Evolutionary conservation across 139 green algal genomes (phyloP), one percentile per base, ranked within the genome.

Genomic region (Volvox africanus): DNA sequence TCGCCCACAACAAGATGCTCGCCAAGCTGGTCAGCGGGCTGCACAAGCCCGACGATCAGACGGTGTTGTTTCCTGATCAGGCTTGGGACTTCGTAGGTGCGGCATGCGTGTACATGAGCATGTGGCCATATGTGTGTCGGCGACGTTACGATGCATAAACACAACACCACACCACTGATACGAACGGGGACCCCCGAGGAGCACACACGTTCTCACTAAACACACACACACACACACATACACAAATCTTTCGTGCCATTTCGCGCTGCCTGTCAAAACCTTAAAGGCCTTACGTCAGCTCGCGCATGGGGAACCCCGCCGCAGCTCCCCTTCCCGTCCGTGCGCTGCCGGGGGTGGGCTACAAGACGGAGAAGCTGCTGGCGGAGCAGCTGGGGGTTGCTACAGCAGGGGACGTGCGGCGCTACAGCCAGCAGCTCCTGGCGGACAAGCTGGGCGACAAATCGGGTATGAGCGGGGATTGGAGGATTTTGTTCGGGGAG

Each of bases 11-110:
- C 88, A 95, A 95, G 88, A 92, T 98, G 92, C 87, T 99, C 37
- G 94, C 97, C 81, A 98, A 98, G 94, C 94, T 98, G 80, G 93
- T 95, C 44, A 92, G 88, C 30, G 96, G 96, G 32, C 91, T 98
- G 81, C 96, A 98, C 93, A 98, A 98, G 91, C 97, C 97, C 0
- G 93, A 98, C 82, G 96, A 97, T 50, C 97, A 98, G 89, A 98
- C 97, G 0, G 82, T 96, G n/a, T 80, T 98, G 9, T 92, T 80
- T 0, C 89, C 91, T 0, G 33, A 90, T 0, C 78, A 96, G 44
- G 97, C 95, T 1, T 82, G 88, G 9, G 92, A 61, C 22, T 91
- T 91, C 35, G 76, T 92, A 69, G 71, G 88, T 92, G 65, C 44
- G 76, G 5, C 44, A 55, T 55, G 44, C 5, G 9, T 55, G 44